Base-by-base conservation (phyloP, 768 basidiomycete genomes). In the Boletus vermiculosoides region DNA sequence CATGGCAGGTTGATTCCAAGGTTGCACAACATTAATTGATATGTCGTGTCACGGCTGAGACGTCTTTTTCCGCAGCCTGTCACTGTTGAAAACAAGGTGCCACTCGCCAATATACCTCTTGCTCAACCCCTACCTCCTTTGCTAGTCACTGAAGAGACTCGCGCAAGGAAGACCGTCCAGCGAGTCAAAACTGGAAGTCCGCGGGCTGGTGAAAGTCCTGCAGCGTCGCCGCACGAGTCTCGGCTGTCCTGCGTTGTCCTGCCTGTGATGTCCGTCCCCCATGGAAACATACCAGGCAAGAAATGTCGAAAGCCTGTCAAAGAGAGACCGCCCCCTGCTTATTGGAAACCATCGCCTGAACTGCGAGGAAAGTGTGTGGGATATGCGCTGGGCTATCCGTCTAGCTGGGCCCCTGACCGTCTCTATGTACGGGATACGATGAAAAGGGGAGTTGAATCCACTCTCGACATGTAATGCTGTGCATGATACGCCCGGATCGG, bases 361-460 rank as follows among this genome's bases (percentile, higher is more conserved):
- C 9, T 62, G 46, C 63, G 52, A 22, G 70, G 63, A 33, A 65
- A 63, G 54, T 66, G 68, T 56, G 46, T 66, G 60, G 71, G 72
- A 15, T 72, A 73, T 54, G 71, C 61, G 2, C 33, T 72, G 16
- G 71, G 71, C 0, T 72, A 73, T 59, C 72, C 72, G 23, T 66
- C 70, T 39, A 66, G 54, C 41, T 72, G 68, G 70, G 61, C 57
- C 34, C 49, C 62, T 55, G 44, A 58, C 33, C 52, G n/a, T 45
- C 51, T 11, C 9, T 73, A 71, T 48, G 50, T 56, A 8, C 71
- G 66, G 31, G 70, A 71, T 49, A 31, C 46, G 44, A 71, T 71
- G 70, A 70, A 61, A 52, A 63, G 42, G 59, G 71, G 59, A 5
- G 52, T 63, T 22, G 23, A 42, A 45, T 16, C 52, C 40, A 34